Percentiles rank a stretch among this genome's conserved stretches.
Conservation (phyloP, 768 basidiomycete species). For the Macrolepiota albuminosa region DNA sequence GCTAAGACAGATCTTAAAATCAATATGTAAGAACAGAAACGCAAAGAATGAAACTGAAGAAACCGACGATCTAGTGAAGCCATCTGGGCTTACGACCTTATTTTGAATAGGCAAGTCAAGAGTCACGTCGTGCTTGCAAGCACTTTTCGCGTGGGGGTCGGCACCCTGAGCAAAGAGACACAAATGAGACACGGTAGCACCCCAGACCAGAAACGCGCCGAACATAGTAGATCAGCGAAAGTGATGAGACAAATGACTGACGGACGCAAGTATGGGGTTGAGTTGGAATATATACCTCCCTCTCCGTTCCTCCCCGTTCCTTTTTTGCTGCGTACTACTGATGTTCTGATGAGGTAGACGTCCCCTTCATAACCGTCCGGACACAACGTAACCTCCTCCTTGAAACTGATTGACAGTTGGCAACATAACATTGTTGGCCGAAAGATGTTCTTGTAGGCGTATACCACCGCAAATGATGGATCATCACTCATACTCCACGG, state of each 20-base stretch:
- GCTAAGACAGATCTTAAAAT: constrained; percentile 6
- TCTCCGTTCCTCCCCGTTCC: background rate
- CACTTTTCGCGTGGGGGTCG: background rate
- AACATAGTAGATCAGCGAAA: background rate
- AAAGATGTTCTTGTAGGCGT: background rate
- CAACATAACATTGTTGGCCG: background rate
- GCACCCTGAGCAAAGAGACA: background rate
- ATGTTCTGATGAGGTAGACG: background rate
- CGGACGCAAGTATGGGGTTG: background rate
- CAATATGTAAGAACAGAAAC: background rate
- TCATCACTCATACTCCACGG: background rate
- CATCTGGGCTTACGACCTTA: constrained; percentile 47
- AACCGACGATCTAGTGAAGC: constrained; percentile 8
- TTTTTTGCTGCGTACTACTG: background rate
- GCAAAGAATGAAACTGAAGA: background rate
- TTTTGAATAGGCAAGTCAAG: constrained; percentile 56
- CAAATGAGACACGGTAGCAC: background rate
- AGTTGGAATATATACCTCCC: background rate
- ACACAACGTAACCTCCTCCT: background rate
- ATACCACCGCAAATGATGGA: background rate
- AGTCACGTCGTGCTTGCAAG: constrained; percentile 24
- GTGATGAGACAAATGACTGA: background rate
- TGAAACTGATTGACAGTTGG: background rate
- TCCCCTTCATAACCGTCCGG: background rate
- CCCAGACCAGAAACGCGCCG: background rate